These are phyloP conservation scores for Aspergillus neotritici DNA, from an alignment of 2,329 filamentous ascomycete species.

Conservation along the genomic window DNA sequence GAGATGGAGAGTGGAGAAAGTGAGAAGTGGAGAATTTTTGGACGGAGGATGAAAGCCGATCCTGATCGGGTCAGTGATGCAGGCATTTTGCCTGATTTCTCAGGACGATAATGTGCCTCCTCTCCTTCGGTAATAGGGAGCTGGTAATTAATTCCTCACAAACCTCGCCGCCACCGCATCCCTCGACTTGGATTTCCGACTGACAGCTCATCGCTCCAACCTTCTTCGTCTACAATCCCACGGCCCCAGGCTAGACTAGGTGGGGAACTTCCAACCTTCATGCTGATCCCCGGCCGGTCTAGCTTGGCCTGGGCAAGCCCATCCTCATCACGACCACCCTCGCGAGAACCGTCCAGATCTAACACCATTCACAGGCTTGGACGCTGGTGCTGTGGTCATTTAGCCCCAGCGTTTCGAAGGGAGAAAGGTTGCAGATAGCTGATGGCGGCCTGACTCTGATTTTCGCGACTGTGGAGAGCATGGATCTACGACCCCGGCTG, in stretches of 20 bases:
- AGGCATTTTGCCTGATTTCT: slow-evolving; percentile 1
- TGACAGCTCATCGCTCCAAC: too few relatives aligned
- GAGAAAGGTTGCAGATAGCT: not conserved
- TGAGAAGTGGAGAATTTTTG: not conserved
- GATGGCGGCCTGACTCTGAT: slow-evolving; percentile 15
- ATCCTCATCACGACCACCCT: too few relatives aligned
- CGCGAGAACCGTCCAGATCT: too few relatives aligned
- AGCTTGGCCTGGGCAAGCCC: not conserved
- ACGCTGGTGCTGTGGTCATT: too few relatives aligned
- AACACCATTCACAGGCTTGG: too few relatives aligned
- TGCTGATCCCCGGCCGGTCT: slow-evolving; percentile 1
- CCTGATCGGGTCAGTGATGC: not conserved
- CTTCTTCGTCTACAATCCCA: not conserved
- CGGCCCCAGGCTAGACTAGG: not conserved
- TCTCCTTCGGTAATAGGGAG: too few relatives aligned
- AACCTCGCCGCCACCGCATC: too few relatives aligned
- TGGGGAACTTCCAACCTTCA: not conserved
- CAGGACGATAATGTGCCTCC: not conserved
- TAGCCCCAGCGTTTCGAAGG: too few relatives aligned
- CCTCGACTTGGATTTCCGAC: too few relatives aligned
- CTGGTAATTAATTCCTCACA: too few relatives aligned
- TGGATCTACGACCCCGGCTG: slow-evolving; percentile 13
- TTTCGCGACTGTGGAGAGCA: slow-evolving; percentile 14
- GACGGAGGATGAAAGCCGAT: not conserved
- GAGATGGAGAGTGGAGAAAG: slow-evolving; percentile 1